Evolutionary conservation across 345 rosid species (phyloP).

Genomic region (Capsella bursapastoris): DNA sequence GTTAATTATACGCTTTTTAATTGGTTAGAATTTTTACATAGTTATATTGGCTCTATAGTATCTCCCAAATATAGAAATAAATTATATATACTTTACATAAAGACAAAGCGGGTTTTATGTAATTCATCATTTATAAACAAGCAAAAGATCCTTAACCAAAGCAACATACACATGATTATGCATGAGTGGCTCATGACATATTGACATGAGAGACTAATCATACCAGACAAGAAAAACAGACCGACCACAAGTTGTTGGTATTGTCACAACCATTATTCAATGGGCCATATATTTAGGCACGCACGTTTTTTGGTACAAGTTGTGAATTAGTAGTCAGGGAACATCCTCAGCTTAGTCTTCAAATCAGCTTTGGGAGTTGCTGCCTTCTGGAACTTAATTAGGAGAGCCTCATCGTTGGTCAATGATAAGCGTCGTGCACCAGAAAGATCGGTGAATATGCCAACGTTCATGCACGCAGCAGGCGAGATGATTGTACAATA

Average conservation of each 20-base stretch:
- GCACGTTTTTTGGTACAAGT: conserved; percentile 4
- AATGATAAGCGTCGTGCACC: conserved; percentile 28
- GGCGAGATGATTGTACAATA: conserved; percentile 3
- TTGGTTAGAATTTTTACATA: background rate
- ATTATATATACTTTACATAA: background rate
- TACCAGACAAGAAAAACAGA: background rate
- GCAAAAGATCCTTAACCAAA: background rate
- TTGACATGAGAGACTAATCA: background rate
- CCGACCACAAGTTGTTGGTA: conserved; percentile 9
- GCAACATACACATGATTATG: background rate
- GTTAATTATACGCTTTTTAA: background rate
- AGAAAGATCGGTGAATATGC: conserved; percentile 21
- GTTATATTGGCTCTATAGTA: background rate
- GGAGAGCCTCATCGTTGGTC: conserved; percentile 18
- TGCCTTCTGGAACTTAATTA: conserved; percentile 28
- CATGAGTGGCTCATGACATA: background rate
- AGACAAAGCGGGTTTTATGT: background rate
- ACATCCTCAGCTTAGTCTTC: conserved; percentile 26
- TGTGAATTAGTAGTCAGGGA: conserved; percentile 14
- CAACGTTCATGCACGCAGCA: conserved; percentile 16
- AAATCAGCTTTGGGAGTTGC: background rate
- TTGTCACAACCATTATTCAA: conserved; percentile 25
- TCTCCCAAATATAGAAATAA: background rate
- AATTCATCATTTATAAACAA: background rate
- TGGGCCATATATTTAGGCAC: background rate